These are phyloP conservation scores for Clarireedia paspali DNA, from an alignment of 2,329 filamentous ascomycete species.

Conservation along the genomic window DNA sequence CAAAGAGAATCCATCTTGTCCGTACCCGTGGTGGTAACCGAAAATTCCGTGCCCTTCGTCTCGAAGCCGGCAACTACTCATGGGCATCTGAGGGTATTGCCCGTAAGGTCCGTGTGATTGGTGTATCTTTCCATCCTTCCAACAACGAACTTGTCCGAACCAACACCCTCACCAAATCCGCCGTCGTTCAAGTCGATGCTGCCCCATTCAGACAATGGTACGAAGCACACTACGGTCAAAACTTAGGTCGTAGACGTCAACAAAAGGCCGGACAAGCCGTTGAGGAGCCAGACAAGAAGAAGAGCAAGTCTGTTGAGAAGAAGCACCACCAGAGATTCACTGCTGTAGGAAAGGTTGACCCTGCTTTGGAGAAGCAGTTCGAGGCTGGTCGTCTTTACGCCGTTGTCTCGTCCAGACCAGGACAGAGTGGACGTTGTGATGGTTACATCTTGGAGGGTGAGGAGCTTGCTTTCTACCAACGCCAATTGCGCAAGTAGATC, in stretches of 20 bases:
- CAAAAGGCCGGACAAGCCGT: conserved; percentile 51
- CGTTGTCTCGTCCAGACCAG: conserved; percentile 84
- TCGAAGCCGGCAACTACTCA: conserved; percentile 98
- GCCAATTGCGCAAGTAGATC: conserved; percentile 94
- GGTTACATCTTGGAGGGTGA: conserved; percentile 99
- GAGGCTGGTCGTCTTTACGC: conserved; percentile 97
- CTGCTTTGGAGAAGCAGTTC: conserved; percentile 93
- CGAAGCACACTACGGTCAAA: conserved; percentile 97
- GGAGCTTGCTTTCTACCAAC: conserved; percentile 99
- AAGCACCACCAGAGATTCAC: conserved; percentile 89
- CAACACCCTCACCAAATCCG: conserved; percentile 99
- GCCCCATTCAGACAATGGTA: conserved; percentile 99
- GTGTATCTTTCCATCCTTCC: conserved; percentile 96
- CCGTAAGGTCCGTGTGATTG: conserved; percentile 99
- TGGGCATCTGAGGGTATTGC: conserved; percentile 97
- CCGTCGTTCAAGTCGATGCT: conserved; percentile 97
- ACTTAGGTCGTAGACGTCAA: conserved; percentile 85
- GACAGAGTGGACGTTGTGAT: conserved; percentile 93
- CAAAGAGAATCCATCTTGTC: conserved; percentile 94
- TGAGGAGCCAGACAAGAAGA: conserved; percentile 59
- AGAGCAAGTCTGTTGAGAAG: conserved; percentile 91
- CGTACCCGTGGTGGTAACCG: conserved; percentile 97
- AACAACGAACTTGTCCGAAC: conserved; percentile 99
- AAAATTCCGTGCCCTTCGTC: conserved; percentile 98
- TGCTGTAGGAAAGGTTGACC: conserved; percentile 84